Evolutionary conservation across 2,329 filamentous ascomycete species (phyloP), one percentile per base, ranked within the genome.

Genomic region (Microcyclosporella mali): DNA sequence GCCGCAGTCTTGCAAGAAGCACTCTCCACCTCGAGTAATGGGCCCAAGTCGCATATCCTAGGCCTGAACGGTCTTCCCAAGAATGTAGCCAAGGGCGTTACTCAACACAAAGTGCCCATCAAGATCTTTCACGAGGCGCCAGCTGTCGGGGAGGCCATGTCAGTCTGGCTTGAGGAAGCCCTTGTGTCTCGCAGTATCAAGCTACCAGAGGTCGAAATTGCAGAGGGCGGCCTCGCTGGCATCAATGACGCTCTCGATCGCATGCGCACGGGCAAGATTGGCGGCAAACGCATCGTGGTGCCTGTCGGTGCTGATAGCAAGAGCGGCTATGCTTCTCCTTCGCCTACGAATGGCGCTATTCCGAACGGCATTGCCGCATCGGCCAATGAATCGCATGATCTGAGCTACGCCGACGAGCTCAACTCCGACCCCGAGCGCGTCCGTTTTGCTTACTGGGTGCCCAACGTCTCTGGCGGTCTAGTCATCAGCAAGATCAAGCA

Each of bases 41-140:
- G 57, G 0, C 51, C 47, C 2, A 54, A 55, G 19, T 57, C 59
- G 6, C 84, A 88, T 61, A 66, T 88, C 0, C 72, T 88, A 0
- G 83, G 84, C 0, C 55, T 88, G 33, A 79, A 78, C 0, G 84
- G 83, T 0, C 51, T 86, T 2, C 84, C 84, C 0, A 85, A 85
- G 56, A 66, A 66, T 3, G 62, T 64, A 1, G 61, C 63, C 0
- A 64, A 67, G 0, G 71, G 71, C 0, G 68, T 79, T 0, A 59
- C 68, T 4, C 73, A 79, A 43, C 83, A 87, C 56, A 77, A 71
- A 0, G 80, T 88, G 0, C 84, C 84, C 0, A 85, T 89, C 48
- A 88, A 88, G 62, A 56, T 86, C 3, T 88, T 86, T 56, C 85
- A 89, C 56, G 79, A 83, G 45, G 72, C 81, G 0, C 74, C 78